Conservation (phyloP, 345 rosid genomes). For the Populus deltoides region DNA sequence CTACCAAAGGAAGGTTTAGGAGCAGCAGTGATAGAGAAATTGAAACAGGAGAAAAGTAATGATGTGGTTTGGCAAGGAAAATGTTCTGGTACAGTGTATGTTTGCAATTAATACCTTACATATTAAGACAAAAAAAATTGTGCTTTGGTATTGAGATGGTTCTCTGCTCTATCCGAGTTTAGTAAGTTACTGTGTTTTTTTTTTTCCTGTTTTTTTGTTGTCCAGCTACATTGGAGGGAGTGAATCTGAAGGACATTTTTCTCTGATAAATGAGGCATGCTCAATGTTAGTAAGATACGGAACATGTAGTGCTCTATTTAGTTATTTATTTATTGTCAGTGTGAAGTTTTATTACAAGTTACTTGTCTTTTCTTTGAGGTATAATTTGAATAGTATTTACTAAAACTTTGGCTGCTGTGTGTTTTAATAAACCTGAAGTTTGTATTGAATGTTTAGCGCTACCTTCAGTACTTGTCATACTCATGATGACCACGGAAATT, state of each 20-base stretch:
- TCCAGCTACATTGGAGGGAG: constrained; percentile 86
- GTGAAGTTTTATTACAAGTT: no score
- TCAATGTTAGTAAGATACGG: constrained; percentile 69
- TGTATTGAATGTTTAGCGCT: neutral
- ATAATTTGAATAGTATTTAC: neutral
- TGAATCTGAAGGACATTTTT: constrained; percentile 91
- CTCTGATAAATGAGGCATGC: constrained; percentile 89
- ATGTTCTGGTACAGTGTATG: constrained; percentile 99
- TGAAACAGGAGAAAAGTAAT: constrained; percentile 70
- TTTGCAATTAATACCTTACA: constrained; percentile 27
- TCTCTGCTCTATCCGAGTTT: constrained; percentile 12
- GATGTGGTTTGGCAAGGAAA: constrained; percentile 90
- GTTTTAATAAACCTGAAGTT: neutral
- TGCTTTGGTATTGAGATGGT: neutral
- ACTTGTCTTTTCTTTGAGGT: no score
- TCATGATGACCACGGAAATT: neutral
- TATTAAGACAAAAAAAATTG: neutral
- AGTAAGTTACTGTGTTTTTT: neutral
- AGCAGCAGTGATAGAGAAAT: constrained; percentile 46
- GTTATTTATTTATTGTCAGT: neutral
- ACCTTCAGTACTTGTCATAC: neutral
- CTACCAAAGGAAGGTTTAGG: constrained; percentile 74
- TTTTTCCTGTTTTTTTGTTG: neutral
- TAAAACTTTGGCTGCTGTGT: neutral
- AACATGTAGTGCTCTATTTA: constrained; percentile 1